Base-by-base conservation (phyloP, 352 stramenopile genomes). In the Pythium diclinum region DNA sequence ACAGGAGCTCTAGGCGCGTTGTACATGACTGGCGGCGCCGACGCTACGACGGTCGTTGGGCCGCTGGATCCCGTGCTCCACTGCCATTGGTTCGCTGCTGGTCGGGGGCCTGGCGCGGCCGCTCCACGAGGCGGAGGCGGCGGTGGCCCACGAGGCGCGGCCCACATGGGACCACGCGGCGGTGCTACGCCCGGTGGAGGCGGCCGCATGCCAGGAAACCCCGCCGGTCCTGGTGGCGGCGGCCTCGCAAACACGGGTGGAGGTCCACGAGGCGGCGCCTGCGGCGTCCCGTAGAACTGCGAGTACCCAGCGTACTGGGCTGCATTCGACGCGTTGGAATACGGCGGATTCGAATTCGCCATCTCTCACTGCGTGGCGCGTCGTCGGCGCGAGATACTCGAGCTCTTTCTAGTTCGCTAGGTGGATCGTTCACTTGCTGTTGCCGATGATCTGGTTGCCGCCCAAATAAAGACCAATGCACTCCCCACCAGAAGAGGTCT, bases 1-100 rank as follows among this genome's bases (percentile, higher is more conserved):
- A 46, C 42, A 38, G 65, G 49, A 46, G 56, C 56, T 49, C 66
- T 33, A 3, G 40, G 6, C 1, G 64, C 61, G 16, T 76, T 72
- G 23, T 74, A 77, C 33, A 90, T 85, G n/a, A 75, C 76, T 44
- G 88, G 75, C 21, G 77, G 78, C 13, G 81, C 69, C 9, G 63
- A 56, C 3, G 68, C 70, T 1, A 67, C 65, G n/a, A 71, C 56
- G n/a, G 62, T 58, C n/a, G 65, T 59, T 21, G 54, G 36, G 5
- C 33, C 57, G 36, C 40, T 75, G 13, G 52, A 65, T 23, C 81
- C 82, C 23, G 75, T 90, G 11, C 76, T 76, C 84, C 86, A 93
- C 36, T 91, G 82, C 86, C 86, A 93, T 55, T 84, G 75, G 38
- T 56, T 68, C n/a, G 47, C 21, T 13, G 34, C 38, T 42, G 57